Evolutionary conservation across 768 basidiomycete species (phyloP).

Genomic region (Tricholoma flavovirens): DNA sequence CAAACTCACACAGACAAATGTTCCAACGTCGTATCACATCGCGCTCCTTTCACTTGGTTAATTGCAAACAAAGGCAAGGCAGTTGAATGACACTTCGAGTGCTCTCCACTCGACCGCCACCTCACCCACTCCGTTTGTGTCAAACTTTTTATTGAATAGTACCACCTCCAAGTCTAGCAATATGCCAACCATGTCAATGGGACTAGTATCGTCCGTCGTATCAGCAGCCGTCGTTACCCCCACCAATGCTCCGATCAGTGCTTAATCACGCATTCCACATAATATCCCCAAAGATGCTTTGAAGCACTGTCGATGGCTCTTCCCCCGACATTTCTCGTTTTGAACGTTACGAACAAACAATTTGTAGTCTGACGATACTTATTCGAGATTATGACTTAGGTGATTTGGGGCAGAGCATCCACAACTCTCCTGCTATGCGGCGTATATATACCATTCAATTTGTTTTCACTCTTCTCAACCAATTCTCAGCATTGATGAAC

Average conservation of each 20-base stretch:
- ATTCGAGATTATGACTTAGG: no score
- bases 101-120: constrained; percentile 3
- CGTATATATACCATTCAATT: no score
- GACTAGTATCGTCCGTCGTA: neutral
- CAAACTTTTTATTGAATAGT: neutral
- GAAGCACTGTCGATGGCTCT: neutral
- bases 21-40: constrained; percentile 47
- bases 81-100: constrained; percentile 12
- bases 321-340: neutral
- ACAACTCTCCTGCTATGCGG: no score
- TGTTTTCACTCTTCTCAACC: no score
- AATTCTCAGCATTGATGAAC: no score
- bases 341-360: neutral
- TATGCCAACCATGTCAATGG: neutral
- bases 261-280: neutral
- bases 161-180: neutral
- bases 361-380: no score
- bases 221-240: neutral
- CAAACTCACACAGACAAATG: constrained; percentile 46
- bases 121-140: neutral
- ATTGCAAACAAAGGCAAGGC: constrained; percentile 19
- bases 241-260: neutral
- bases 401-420: no score
- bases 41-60: constrained; percentile 13
- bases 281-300: no score